Conservation (phyloP, 2,329 filamentous ascomycete genomes). For the Ceratocystiopsis sp. region DNA sequence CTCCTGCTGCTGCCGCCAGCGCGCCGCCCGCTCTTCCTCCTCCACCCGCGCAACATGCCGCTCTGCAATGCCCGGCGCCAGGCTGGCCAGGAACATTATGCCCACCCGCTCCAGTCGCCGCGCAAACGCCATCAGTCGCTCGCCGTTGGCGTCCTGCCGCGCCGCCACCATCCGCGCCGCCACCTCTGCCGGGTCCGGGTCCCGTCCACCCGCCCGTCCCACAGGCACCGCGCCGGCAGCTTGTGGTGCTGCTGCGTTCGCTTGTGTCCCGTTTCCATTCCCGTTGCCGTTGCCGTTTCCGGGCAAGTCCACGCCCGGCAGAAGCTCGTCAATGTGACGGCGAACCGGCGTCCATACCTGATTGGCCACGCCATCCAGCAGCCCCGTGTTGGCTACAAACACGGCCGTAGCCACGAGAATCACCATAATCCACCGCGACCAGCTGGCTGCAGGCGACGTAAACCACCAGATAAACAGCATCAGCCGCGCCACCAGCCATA, state of each 20-base stretch:
- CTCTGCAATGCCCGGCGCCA: conserved; percentile 49
- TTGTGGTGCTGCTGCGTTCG: background rate
- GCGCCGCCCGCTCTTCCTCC: conserved; percentile 29
- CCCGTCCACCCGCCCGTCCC: conserved; percentile 3
- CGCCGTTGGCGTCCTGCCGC: conserved; percentile 25
- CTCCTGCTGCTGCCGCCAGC: conserved; percentile 24
- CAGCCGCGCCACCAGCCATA: conserved; percentile 44
- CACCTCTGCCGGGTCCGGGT: conserved; percentile 30
- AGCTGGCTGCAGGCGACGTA: conserved; percentile 38
- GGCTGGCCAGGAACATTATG: conserved; percentile 47
- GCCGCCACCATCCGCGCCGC: conserved; percentile 37
- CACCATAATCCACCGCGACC: conserved; percentile 41
- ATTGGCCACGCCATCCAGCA: conserved; percentile 37
- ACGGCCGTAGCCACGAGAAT: conserved; percentile 34
- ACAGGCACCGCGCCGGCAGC: conserved; percentile 5
- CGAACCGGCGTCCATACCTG: conserved; percentile 39
- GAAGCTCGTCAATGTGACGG: conserved; percentile 40
- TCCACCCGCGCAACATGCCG: conserved; percentile 44
- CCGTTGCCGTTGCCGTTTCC: background rate
- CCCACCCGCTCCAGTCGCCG: conserved; percentile 41
- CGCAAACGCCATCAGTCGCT: conserved; percentile 32
- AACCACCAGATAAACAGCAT: conserved; percentile 48
- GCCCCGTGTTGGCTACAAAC: conserved; percentile 42
- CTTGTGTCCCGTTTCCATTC: background rate
- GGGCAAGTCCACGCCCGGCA: conserved; percentile 29